Conservation (phyloP, 495 filamentous ascomycete genomes). For the Lentithecium fluviatile region DNA sequence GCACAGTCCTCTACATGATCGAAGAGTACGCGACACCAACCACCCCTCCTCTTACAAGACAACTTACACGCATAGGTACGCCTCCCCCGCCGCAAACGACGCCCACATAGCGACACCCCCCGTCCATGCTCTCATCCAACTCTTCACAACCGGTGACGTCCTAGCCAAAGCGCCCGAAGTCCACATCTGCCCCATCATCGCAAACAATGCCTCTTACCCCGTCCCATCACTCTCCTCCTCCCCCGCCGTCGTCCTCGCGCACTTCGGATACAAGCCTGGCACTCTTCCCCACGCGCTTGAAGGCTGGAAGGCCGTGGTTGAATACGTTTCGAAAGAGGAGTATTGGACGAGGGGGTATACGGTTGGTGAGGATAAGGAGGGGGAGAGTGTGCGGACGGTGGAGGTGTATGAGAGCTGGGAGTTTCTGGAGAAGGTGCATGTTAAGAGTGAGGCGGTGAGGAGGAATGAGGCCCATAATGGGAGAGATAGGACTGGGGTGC, state of each 20-base stretch:
- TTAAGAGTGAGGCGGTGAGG: too few relatives aligned
- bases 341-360: background rate
- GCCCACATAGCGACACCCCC: slow-evolving; percentile 7
- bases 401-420: slow-evolving; percentile 18
- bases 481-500: background rate
- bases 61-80: background rate
- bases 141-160: slow-evolving; percentile 13
- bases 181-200: background rate
- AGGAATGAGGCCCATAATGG: background rate
- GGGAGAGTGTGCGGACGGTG: background rate
- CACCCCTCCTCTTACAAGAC: background rate
- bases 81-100: slow-evolving; percentile 5
- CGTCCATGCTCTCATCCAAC: slow-evolving; percentile 3
- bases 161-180: slow-evolving; percentile 1
- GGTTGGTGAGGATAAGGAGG: background rate
- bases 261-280: background rate
- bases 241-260: slow-evolving; percentile 9
- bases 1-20: slow-evolving; percentile 12
- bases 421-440: too few relatives aligned
- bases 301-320: background rate
- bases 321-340: slow-evolving; percentile 4
- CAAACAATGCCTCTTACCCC: background rate
- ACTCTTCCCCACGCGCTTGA: background rate
- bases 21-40: slow-evolving; percentile 1
- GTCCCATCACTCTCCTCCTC: background rate